Base-by-base conservation (phyloP, 129 eudicot genomes). In the Helichrysum umbraculigerum region DNA sequence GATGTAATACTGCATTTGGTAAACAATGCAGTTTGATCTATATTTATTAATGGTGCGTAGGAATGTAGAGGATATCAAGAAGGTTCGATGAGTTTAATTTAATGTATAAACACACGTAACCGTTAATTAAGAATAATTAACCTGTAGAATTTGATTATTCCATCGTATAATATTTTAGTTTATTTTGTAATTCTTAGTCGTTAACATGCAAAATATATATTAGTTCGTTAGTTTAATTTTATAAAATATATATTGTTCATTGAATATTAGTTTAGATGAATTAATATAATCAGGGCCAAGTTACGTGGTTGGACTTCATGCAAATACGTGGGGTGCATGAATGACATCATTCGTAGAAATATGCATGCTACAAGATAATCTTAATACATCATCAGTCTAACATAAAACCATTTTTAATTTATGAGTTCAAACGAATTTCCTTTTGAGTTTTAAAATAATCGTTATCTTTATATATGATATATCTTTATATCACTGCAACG, bases 61-160 rank as follows among this genome's bases (percentile, higher is more conserved):
- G 82, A 79, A 72, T 79, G 52, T 50, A 63, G 57, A 52, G 16
- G 37, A 63, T 51, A 51, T 63, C 67, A 61, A 79, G 82, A 79
- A 79, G 67, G 44, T 79, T 72, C 73, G 73, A 35, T 71, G 72
- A 25, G 20, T 62, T 71, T 72, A 16, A 21, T 78, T 44, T 44
- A 57, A 57, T 69, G 3, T 58, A 17, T 25, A 2, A 33, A 47
- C 47, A 41, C 81, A 68, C 66, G 66, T 61, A 61, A 25, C 35
- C 33, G 30, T 61, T 25, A 12, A 47, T 47, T 21, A 61, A 11
- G 1, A 61, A 9, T 11, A 61, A 9, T 11, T 61, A 12, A 61
- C 66, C 32, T 19, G 65, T 28, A 21, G 29, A 59, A 19, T 5
- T 28, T 59, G 16, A 59, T 59, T 58, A 58, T 20, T 59, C 32